Conservation (phyloP, 2,329 filamentous ascomycete genomes). For the Monilinia aucupariae region DNA sequence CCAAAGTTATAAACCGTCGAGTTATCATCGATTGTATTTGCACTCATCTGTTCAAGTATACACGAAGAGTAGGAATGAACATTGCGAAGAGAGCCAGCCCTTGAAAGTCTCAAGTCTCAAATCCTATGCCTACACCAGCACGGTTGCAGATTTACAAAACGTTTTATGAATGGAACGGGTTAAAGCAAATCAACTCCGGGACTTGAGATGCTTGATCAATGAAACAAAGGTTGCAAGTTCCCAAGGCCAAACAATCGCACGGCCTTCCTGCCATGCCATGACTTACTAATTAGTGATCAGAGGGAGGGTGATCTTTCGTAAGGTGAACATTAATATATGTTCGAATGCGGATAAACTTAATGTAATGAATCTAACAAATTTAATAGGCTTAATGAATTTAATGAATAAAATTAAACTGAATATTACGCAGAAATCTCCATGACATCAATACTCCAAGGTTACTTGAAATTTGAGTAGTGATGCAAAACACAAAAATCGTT, state of each 20-base stretch:
- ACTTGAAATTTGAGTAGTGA: background rate
- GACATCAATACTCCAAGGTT: background rate
- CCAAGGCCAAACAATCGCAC: slow-evolving; percentile 1
- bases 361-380: no score
- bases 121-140: background rate
- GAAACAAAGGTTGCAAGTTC: background rate
- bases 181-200: background rate
- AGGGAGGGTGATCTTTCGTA: background rate
- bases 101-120: background rate
- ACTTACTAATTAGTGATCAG: background rate
- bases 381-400: no score
- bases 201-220: background rate
- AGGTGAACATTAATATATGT: background rate
- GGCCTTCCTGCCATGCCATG: background rate
- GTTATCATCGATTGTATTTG: slow-evolving; percentile 8
- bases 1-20: slow-evolving; percentile 11
- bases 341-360: background rate
- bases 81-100: slow-evolving; percentile 10
- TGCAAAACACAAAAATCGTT: background rate
- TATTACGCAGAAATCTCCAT: background rate
- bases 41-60: slow-evolving; percentile 4
- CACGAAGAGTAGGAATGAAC: background rate
- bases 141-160: background rate
- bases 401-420: background rate
- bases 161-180: background rate